Base-by-base conservation (phyloP, 78 protist genomes). In the Ministeria vibrans region DNA sequence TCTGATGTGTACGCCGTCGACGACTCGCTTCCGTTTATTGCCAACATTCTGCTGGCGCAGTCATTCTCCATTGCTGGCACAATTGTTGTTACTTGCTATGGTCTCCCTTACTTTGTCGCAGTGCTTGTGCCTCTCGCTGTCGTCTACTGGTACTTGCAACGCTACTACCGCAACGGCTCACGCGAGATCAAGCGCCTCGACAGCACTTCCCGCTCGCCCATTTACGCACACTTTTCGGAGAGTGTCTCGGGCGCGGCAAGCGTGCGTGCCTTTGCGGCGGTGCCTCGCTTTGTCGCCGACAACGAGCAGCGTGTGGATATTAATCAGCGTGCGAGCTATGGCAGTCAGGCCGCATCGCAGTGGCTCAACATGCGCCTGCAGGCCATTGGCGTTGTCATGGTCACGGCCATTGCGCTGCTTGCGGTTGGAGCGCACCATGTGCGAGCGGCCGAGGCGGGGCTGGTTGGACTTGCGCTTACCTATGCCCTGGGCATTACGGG, bases 221-320 rank as follows among this genome's bases (percentile, higher is more conserved):
- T 87, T n/a, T 81, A 62, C 51, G 72, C 81, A 15, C 85, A 85
- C 80, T 85, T 88, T 28, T 6, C 42, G 2, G 91, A 87, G 82
- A 55, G 90, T 32, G 39, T 85, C 36, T 28, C 22, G 7, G 93
- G 93, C 4, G 66, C 34, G 9, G 0, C 81, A 27, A 42, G 42
- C 45, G 77, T 86, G 41, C 90, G 89, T 1, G 90, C 91, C 30
- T 73, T 76, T 32, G 30, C 44, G 9, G 53, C 27, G n/a, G 63
- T 22, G 80, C 43, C 15, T 11, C 32, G 51, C 25, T 66, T 84
- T n/a, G 38, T 2, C 27, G 44, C 11, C 30, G 49, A 45, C 11
- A 72, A 46, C 43, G 5, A 0, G 39, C 9, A 30, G 34, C 39
- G n/a, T 1, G 27, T 75, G 55, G 75, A 49, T 38, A 63, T 36